Conservation (phyloP, 2,329 filamentous ascomycete species). For the Hypoxylon sp. region DNA sequence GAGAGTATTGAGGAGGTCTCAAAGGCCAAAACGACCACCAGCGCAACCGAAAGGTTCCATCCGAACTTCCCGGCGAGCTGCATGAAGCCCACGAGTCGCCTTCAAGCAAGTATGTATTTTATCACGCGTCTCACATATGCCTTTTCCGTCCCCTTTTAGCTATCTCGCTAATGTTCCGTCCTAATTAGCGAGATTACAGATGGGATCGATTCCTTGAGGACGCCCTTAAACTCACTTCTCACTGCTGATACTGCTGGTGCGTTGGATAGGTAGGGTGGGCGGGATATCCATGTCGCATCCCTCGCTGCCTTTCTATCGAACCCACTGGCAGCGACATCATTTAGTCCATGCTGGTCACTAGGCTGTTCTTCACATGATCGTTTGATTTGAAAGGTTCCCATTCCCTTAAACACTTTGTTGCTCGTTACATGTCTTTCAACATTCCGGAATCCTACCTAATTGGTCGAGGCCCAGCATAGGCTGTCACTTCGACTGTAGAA, state of each 20-base stretch:
- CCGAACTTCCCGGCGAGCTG: neutral
- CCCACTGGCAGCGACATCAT: neutral
- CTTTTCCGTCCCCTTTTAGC: neutral
- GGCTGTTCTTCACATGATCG: neutral
- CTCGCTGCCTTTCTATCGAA: neutral
- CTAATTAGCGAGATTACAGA: neutral
- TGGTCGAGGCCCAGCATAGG: neutral
- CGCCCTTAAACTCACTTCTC: too few species aligned
- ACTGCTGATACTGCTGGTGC: neutral
- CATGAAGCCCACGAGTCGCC: neutral
- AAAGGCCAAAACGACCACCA: neutral
- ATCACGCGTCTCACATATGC: neutral
- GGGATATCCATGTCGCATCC: neutral
- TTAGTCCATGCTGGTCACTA: neutral
- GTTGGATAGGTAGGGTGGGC: neutral
- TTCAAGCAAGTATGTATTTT: conserved; percentile 6
- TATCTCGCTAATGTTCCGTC: neutral
- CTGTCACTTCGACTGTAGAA: conserved; percentile 86
- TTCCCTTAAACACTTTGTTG: too few species aligned
- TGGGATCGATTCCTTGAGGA: neutral
- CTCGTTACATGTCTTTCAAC: neutral
- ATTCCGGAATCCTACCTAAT: neutral
- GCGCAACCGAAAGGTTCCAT: neutral
- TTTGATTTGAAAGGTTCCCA: neutral
- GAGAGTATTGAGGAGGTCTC: neutral